These are phyloP conservation scores for Durotheca rogersii DNA, from an alignment of 495 filamentous ascomycete species.

Conservation along the genomic window DNA sequence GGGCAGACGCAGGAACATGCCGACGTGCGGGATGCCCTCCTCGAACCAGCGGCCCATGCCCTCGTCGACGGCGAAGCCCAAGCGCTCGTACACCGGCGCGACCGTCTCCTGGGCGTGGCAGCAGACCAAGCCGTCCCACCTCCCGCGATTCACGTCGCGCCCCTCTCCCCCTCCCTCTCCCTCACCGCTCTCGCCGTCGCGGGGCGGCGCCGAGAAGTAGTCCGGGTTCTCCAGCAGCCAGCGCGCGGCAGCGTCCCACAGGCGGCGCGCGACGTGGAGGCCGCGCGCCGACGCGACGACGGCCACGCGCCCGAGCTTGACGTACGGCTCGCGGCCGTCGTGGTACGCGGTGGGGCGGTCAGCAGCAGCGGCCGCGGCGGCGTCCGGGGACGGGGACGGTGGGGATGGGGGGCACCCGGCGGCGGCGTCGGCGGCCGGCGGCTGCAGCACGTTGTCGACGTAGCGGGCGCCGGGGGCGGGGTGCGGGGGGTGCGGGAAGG, in stretches of 20 bases:
- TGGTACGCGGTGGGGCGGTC: slow-evolving; percentile 49
- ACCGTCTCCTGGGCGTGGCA: slow-evolving; percentile 71
- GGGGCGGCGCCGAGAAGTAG: too few relatives aligned
- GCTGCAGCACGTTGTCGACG: slow-evolving; percentile 35
- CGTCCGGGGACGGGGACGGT: neutral
- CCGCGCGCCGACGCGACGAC: slow-evolving; percentile 63
- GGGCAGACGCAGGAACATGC: slow-evolving; percentile 61
- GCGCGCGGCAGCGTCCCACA: slow-evolving; percentile 61
- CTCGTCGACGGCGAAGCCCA: slow-evolving; percentile 71
- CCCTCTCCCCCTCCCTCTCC: too few relatives aligned
- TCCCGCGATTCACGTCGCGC: too few relatives aligned
- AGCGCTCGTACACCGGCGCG: slow-evolving; percentile 57
- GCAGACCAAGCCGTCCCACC: slow-evolving; percentile 69
- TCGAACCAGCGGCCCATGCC: slow-evolving; percentile 75
- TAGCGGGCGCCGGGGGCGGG: slow-evolving; percentile 48
- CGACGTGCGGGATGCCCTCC: slow-evolving; percentile 82
- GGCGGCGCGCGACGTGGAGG: slow-evolving; percentile 57
- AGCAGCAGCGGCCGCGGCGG: slow-evolving; percentile 37
- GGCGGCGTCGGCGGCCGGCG: slow-evolving; percentile 18
- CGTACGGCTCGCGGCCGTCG: slow-evolving; percentile 66
- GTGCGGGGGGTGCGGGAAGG: slow-evolving; percentile 68
- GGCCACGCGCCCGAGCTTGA: slow-evolving; percentile 78
- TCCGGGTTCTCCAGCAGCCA: slow-evolving; percentile 62
- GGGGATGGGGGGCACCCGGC: neutral
- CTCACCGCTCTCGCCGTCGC: too few relatives aligned